Percentiles rank a stretch among this genome's conserved stretches.
Conservation (phyloP, 2,329 filamentous ascomycete species). For the Apiospora rasikravindrae region DNA sequence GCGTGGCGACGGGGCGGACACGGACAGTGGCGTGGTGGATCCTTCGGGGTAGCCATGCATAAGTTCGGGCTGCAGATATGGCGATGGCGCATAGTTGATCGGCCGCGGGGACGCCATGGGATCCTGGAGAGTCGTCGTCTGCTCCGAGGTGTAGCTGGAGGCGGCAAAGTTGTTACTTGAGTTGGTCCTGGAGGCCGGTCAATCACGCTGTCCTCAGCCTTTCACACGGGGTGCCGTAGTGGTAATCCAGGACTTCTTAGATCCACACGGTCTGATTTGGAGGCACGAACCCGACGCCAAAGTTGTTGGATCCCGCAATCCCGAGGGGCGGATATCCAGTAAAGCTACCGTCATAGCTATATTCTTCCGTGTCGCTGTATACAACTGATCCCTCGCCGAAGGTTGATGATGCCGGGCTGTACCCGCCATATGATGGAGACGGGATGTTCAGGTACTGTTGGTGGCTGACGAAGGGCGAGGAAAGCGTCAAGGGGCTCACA, state of each 20-base stretch:
- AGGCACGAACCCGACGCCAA: conserved; percentile 66
- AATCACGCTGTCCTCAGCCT: conserved; percentile 54
- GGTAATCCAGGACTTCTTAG: conserved; percentile 50
- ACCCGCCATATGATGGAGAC: conserved; percentile 64
- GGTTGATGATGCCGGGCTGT: conserved; percentile 67
- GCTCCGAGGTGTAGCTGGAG: conserved; percentile 50
- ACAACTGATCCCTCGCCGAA: conserved; percentile 65
- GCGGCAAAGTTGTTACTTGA: conserved; percentile 41
- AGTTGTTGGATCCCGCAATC: conserved; percentile 46
- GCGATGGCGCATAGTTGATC: conserved; percentile 48
- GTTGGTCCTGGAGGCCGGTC: conserved; percentile 57
- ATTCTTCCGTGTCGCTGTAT: conserved; percentile 68
- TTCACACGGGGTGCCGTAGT: conserved; percentile 46
- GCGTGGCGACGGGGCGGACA: conserved; percentile 40
- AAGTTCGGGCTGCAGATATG: conserved; percentile 50
- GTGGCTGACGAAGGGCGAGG: conserved; percentile 58
- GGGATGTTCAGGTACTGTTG: conserved; percentile 67
- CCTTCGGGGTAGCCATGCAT: conserved; percentile 46
- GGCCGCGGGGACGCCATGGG: conserved; percentile 39
- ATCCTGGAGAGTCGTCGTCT: conserved; percentile 43
- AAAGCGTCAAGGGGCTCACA: conserved; percentile 60
- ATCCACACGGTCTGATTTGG: conserved; percentile 67
- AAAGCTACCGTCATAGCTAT: conserved; percentile 53
- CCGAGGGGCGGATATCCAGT: conserved; percentile 54
- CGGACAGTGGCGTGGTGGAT: conserved; percentile 43